Evolutionary conservation across 306 rosid species (phyloP).

Genomic region (Prunus padus): DNA sequence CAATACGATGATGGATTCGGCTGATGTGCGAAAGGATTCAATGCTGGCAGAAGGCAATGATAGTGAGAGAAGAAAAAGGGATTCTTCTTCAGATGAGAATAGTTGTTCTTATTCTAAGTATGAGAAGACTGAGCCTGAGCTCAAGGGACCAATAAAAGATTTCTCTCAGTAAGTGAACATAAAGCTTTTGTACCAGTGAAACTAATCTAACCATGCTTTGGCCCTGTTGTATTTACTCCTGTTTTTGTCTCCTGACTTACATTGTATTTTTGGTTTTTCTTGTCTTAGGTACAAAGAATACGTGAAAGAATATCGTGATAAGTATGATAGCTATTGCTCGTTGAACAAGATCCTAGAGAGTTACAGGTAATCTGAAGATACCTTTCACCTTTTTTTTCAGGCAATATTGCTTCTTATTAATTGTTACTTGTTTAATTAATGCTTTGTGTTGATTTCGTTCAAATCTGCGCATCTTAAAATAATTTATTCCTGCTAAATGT

Average conservation of each 20-base stretch:
- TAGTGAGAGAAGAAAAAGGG: slow-evolving; percentile 81
- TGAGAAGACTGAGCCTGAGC: slow-evolving; percentile 86
- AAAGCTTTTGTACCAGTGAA: slow-evolving; percentile 15
- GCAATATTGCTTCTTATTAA: slow-evolving; percentile 8
- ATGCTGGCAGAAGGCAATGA: slow-evolving; percentile 61
- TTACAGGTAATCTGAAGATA: slow-evolving; percentile 53
- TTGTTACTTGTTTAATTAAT: slow-evolving; percentile 13
- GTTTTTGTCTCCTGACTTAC: slow-evolving; percentile 33
- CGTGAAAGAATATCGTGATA: slow-evolving; percentile 80
- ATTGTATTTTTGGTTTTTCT: background rate
- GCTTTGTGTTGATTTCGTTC: slow-evolving; percentile 15
- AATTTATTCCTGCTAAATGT: slow-evolving; percentile 22
- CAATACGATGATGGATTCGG: slow-evolving; percentile 49
- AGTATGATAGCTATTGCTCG: slow-evolving; percentile 79
- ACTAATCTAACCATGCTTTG: slow-evolving; percentile 8
- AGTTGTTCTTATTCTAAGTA: slow-evolving; percentile 94
- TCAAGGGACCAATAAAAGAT: slow-evolving; percentile 76
- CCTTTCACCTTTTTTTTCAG: background rate
- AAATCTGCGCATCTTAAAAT: slow-evolving; percentile 19
- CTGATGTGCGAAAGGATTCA: slow-evolving; percentile 56
- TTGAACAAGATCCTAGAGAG: slow-evolving; percentile 79
- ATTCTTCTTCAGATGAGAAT: slow-evolving; percentile 95
- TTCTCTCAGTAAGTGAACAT: slow-evolving; percentile 69
- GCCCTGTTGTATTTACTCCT: slow-evolving; percentile 18
- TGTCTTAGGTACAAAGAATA: slow-evolving; percentile 73